Evolutionary conservation across 768 basidiomycete species (phyloP), one percentile per base, ranked within the genome.

Genomic region (Hydnomerulius pinastri): DNA sequence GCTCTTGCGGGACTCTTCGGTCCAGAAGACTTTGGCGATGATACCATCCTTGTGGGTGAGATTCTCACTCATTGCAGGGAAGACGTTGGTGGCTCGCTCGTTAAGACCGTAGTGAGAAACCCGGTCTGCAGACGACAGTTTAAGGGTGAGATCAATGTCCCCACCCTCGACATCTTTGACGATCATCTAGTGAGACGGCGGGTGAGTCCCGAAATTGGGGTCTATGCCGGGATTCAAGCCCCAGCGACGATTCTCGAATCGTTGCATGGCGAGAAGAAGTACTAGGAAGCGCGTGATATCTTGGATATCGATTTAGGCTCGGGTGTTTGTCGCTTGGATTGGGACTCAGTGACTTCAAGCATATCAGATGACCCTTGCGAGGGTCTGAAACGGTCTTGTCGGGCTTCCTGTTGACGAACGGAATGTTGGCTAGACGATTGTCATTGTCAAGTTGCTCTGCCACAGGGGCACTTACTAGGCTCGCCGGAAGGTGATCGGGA

Each of bases 271-370:
- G 11, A 58, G 41, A 2, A 57, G 40, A 0, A 54, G 32, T 15
- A 48, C 30, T 0, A 58, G 36, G 1, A 56, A 58, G 1, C 41
- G 50, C 1, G 55, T 46, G 12, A 56, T 50, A 12, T 54, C 58
- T 12, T 55, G 12, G 3, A 59, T 44, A 18, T n/a, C 52, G 44
- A 18, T 59, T 58, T 3, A 58, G n/a, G 1, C n/a, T 44, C 4
- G 52, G 32, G 18, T 43, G 55, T n/a, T n/a, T n/a, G n/a, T n/a
- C n/a, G n/a, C n/a, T 33, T 50, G 50, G 12, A 57, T 50, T 1
- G 17, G 5, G n/a, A 8, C 36, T 13, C 35, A 20, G 17, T 0
- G n/a, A n/a, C n/a, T n/a, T n/a, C n/a, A n/a, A n/a, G n/a, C n/a
- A n/a, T n/a, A n/a, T n/a, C n/a, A n/a, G n/a, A n/a, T n/a, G n/a